Evolutionary conservation across 1,284 basidiomycete species (phyloP).

Genomic region (Austroboletus niveus): DNA sequence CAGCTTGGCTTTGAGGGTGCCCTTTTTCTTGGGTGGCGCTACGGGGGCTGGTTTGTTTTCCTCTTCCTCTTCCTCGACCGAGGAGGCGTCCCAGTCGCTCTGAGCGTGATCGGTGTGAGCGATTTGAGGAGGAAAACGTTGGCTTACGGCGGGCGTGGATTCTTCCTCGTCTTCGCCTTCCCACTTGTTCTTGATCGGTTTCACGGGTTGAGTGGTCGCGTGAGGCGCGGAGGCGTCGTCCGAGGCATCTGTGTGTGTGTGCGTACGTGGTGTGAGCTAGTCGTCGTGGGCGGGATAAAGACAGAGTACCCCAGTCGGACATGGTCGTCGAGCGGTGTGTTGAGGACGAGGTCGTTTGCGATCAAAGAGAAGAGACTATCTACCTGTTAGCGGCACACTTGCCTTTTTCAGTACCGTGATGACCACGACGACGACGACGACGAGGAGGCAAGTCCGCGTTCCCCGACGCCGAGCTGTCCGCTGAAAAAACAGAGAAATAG

Average conservation of each 20-base stretch:
- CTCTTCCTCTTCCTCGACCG: conserved; percentile 69
- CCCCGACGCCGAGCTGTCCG: background rate
- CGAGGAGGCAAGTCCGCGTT: conserved; percentile 20
- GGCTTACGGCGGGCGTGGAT: conserved; percentile 50
- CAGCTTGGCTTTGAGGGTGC: conserved; percentile 83
- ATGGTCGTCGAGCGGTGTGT: conserved; percentile 20
- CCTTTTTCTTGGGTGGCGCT: conserved; percentile 84
- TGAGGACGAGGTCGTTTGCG: background rate
- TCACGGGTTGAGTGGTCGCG: conserved; percentile 40
- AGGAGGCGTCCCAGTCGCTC: conserved; percentile 94
- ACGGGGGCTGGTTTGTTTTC: conserved; percentile 45
- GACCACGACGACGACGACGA: background rate
- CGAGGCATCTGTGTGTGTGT: conserved; percentile 42
- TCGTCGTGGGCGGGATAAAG: background rate
- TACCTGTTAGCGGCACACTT: background rate
- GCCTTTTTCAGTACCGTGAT: conserved; percentile 1
- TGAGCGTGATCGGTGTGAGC: conserved; percentile 28
- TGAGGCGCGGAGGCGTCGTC: conserved; percentile 48
- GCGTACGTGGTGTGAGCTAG: conserved; percentile 19
- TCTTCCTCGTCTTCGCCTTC: conserved; percentile 89
- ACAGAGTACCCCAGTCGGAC: conserved; percentile 45
- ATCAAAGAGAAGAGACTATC: no score
- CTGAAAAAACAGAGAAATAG: conserved; percentile 14
- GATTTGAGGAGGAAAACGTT: background rate
- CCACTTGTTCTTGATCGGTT: conserved; percentile 65